Evolutionary conservation across 257 asterid species (phyloP).

Genomic region (Jaltomata sinuosa): DNA sequence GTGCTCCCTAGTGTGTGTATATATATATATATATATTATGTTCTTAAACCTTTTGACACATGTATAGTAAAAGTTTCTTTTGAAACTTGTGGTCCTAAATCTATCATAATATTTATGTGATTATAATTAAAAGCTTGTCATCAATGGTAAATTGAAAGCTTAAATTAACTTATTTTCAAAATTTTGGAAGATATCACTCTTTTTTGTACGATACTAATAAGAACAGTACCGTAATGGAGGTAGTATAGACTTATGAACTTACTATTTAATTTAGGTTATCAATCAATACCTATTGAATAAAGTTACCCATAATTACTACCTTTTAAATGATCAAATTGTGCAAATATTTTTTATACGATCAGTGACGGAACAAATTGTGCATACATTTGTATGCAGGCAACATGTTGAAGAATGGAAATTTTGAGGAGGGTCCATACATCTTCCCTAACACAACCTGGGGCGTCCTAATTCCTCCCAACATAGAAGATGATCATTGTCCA

Average conservation of each 20-base stretch:
- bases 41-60: background rate
- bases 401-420: slow-evolving; percentile 17
- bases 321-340: background rate
- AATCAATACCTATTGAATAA: background rate
- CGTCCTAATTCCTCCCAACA: slow-evolving; percentile 13
- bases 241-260: background rate
- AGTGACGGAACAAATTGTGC: too few species aligned
- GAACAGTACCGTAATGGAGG: background rate
- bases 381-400: slow-evolving; percentile 5
- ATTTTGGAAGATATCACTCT: background rate
- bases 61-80: background rate
- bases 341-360: background rate
- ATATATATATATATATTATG: background rate
- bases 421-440: slow-evolving; percentile 22
- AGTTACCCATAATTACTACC: background rate
- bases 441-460: slow-evolving; percentile 22
- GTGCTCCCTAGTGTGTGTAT: background rate
- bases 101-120: background rate
- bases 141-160: background rate
- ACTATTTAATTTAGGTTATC: background rate
- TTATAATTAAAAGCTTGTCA: background rate
- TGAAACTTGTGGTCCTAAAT: background rate
- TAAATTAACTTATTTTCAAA: background rate
- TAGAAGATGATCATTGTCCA: slow-evolving; percentile 16
- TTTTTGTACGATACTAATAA: background rate